A percentile compares a stretch with the other conserved stretches of the same genome.
phyloP scores from a whole-genome alignment of 78 protist genomes.

The Dictyostelium firmibasis region DNA sequence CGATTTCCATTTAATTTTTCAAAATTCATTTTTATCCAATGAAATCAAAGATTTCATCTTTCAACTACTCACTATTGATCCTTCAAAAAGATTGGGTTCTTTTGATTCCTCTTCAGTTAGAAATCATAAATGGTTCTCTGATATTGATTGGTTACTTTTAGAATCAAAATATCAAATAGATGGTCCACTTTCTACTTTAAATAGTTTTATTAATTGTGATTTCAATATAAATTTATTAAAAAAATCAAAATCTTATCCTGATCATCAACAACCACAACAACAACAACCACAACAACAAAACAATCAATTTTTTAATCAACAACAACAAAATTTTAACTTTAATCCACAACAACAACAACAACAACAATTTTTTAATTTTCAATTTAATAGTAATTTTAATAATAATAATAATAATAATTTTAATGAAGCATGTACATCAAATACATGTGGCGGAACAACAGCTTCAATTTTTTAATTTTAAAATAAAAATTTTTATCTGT shows the following conservation, averaged over 20 bases:
- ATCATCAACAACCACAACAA: neutral
- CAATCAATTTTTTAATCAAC: neutral
- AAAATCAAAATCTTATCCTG: neutral
- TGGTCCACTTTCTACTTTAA: slow-evolving; percentile 27
- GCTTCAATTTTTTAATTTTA: neutral
- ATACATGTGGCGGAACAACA: slow-evolving; percentile 13
- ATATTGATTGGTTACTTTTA: slow-evolving; percentile 45
- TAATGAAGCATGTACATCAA: neutral
- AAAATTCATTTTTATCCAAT: neutral
- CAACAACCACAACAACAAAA: neutral
- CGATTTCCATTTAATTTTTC: neutral
- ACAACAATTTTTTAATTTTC: neutral
- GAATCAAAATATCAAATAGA: neutral
- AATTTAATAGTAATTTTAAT: neutral
- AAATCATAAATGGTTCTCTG: slow-evolving; percentile 65
- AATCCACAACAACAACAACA: neutral
- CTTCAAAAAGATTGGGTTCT: slow-evolving; percentile 1
- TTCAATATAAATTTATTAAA: neutral
- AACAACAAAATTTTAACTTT: neutral
- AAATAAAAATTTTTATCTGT: neutral
- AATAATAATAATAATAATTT: neutral
- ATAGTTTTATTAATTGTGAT: neutral
- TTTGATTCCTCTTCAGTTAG: slow-evolving; percentile 20
- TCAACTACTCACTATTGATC: neutral
- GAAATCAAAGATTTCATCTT: slow-evolving; percentile 7